Conservation (phyloP, 805 yeast species). For the Yueomyces sp. region DNA sequence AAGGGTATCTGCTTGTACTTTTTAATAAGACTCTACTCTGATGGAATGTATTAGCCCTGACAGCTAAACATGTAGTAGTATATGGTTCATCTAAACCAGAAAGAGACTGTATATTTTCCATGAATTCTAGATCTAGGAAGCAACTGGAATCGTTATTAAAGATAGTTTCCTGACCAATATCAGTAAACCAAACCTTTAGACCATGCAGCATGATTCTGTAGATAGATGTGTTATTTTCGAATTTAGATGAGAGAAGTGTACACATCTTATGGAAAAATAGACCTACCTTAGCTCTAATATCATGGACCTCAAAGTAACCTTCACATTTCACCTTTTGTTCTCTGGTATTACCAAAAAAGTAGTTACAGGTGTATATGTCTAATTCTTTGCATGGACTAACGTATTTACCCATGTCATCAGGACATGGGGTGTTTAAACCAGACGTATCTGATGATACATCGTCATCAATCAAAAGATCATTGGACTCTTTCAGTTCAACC, state of each 20-base stretch:
- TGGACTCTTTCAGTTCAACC: constrained; percentile 13
- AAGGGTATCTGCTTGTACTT: constrained; percentile 59
- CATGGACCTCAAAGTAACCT: constrained; percentile 42
- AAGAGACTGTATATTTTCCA: constrained; percentile 47
- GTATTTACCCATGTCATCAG: constrained; percentile 15
- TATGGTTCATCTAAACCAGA: constrained; percentile 53
- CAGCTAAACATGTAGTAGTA: constrained; percentile 68
- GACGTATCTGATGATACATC: constrained; percentile 30
- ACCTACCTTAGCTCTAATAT: constrained; percentile 46
- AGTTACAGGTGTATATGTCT: constrained; percentile 50
- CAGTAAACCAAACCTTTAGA: constrained; percentile 64
- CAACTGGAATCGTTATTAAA: constrained; percentile 43
- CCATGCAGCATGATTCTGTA: constrained; percentile 51
- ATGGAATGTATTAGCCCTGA: constrained; percentile 62
- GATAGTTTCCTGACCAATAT: constrained; percentile 61
- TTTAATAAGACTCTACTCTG: constrained; percentile 59
- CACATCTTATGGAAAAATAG: constrained; percentile 46
- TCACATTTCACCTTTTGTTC: constrained; percentile 31
- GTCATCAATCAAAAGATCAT: constrained; percentile 26
- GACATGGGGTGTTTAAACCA: constrained; percentile 23
- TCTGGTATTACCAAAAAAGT: constrained; percentile 45
- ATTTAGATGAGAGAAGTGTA: constrained; percentile 31
- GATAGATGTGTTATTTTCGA: constrained; percentile 51
- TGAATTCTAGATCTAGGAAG: constrained; percentile 39
- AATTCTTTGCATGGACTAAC: constrained; percentile 39